Evolutionary conservation across 805 yeast genomes (phyloP), one percentile per base, ranked within the genome.

Genomic region (Pichia sporocuriosa): DNA sequence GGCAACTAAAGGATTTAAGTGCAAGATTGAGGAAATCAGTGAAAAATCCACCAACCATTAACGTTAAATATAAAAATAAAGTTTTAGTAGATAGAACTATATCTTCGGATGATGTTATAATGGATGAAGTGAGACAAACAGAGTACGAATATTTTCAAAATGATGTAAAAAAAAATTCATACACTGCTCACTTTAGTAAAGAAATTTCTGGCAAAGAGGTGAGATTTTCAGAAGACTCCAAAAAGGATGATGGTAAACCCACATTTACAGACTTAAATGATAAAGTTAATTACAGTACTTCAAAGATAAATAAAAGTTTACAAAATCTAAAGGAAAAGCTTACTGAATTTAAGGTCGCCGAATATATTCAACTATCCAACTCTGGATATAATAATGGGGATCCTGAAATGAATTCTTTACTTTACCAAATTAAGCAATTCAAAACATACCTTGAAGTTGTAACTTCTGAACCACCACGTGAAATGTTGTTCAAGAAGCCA

Each of bases 41-140:
- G 15, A 47, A 61, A 29, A 53, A 52, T 22, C 62, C 71, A 0
- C 71, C 77, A 4, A 51, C 65, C 4, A 64, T 71, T n/a, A 64
- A 64, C 10, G 53, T 71, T 12, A 70, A 66, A 19, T 66, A 66
- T 47, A 67, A 67, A 29, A 69, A 65, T 22, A 52, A 52, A 19
- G 47, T 59, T 20, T 61, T 64, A 37, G 58, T 64, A 13, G 72
- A 67, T 49, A 58, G 67, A 11, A 56, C 54, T 43, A 48, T 58
- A 12, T 40, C 49, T 3, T 53, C 62, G 0, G 61, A 53, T 24
- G 56, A 52, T 17, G 24, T 24, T 7, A 41, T 35, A 6, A 40
- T 27, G 24, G 44, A 41, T 20, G 44, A 41, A 17, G 7, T 13
- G 20, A 41, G n/a, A 13, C 24, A 35, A 32, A 31, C 15, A 15